Conservation (phyloP, 2,329 filamentous ascomycete species). For the Sclerotinia glacialis region DNA sequence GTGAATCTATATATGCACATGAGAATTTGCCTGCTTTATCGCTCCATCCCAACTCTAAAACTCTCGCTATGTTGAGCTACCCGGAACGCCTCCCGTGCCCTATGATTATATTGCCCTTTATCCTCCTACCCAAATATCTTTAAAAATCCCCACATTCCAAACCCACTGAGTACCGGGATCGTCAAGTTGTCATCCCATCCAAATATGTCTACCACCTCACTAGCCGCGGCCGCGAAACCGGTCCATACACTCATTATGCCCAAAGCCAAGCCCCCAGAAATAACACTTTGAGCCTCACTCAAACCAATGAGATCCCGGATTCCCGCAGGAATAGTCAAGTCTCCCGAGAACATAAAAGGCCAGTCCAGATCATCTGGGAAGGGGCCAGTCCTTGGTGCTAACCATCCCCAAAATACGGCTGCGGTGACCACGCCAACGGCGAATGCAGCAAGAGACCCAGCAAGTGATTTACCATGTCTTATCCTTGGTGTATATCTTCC, state of each 20-base stretch:
- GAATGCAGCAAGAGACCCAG: conserved; percentile 82
- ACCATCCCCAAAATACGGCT: conserved; percentile 81
- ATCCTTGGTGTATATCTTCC: conserved; percentile 85
- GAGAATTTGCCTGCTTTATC: conserved; percentile 18
- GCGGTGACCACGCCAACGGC: conserved; percentile 79
- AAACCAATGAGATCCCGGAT: conserved; percentile 61
- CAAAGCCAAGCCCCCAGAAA: conserved; percentile 71
- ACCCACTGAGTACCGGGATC: conserved; percentile 85
- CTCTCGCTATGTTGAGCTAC: conserved; percentile 15
- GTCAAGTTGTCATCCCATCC: conserved; percentile 97
- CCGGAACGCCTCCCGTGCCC: conserved; percentile 18
- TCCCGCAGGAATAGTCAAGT: conserved; percentile 64
- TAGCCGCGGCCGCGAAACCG: conserved; percentile 82
- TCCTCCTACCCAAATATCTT: conserved; percentile 66
- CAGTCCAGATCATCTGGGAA: conserved; percentile 67
- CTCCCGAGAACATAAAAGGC: conserved; percentile 78
- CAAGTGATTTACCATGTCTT: conserved; percentile 84
- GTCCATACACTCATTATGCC: conserved; percentile 80
- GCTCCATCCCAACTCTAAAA: conserved; percentile 13
- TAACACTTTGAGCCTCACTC: conserved; percentile 54
- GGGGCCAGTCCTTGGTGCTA: conserved; percentile 66
- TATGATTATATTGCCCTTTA: conserved; percentile 12
- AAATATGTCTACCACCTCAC: conserved; percentile 87
- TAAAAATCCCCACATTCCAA: conserved; percentile 88
- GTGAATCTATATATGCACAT: conserved; percentile 14